Conservation (phyloP, 2,329 filamentous ascomycete genomes). For the Neoscytalidium dimidiatum region DNA sequence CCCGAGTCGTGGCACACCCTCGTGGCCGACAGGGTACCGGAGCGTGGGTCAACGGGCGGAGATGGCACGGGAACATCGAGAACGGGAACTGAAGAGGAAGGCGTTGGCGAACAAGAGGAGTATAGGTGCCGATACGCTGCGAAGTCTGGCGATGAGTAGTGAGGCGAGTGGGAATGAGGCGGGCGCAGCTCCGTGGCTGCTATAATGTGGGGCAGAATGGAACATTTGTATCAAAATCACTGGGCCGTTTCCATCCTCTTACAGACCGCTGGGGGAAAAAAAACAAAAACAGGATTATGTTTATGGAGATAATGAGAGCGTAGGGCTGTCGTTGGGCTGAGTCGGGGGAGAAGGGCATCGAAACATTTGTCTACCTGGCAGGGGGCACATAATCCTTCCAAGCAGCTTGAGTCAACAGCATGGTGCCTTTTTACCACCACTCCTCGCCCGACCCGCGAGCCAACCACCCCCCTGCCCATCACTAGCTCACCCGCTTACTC, state of each 20-base stretch:
- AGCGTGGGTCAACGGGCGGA: not conserved
- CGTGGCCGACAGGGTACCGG: conserved; percentile 17
- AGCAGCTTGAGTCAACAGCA: conserved; percentile 7
- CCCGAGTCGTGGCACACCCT: conserved; percentile 5
- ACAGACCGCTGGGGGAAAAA: conserved; percentile 12
- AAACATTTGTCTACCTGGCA: not conserved
- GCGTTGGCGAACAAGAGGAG: conserved; percentile 43
- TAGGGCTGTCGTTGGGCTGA: conserved; percentile 10
- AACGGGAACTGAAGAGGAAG: conserved; percentile 29
- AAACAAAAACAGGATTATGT: conserved; percentile 4
- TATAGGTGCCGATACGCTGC: conserved; percentile 43
- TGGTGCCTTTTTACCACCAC: not conserved
- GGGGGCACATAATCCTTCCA: conserved; percentile 3
- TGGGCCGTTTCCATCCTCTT: conserved; percentile 3
- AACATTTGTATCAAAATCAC: conserved; percentile 9
- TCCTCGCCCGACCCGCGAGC: not conserved
- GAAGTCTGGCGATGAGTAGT: conserved; percentile 29
- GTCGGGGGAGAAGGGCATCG: conserved; percentile 1
- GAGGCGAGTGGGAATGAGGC: conserved; percentile 13
- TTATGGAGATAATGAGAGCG: not conserved
- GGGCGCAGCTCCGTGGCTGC: conserved; percentile 6
- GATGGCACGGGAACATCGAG: conserved; percentile 19
- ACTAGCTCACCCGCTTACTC: not conserved
- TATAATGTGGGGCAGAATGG: conserved; percentile 5
- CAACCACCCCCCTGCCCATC: not conserved